These are phyloP conservation scores for Triangularia setosa DNA, from an alignment of 2,329 filamentous ascomycete genomes.

Conservation along the genomic window DNA sequence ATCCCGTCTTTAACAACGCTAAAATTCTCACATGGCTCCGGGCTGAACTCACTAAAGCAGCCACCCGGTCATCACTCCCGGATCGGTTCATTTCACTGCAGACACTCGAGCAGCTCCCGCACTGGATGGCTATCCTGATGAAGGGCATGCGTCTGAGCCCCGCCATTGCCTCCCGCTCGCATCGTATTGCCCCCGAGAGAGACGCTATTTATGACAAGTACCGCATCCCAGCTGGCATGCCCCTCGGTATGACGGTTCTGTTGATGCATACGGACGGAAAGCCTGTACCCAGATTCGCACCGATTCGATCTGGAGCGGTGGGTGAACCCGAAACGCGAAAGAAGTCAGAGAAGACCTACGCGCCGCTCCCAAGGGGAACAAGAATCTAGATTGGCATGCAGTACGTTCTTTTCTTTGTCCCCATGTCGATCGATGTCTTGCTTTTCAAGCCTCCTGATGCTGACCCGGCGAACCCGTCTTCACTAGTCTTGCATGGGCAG, in stretches of 20 bases:
- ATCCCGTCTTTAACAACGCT: slow-evolving; percentile 34
- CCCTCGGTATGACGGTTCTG: slow-evolving; percentile 27
- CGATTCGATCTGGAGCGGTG: slow-evolving; percentile 31
- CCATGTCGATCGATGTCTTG: no score
- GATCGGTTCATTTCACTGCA: slow-evolving; percentile 14
- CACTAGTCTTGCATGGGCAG: slow-evolving; percentile 24
- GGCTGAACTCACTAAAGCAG: slow-evolving; percentile 30
- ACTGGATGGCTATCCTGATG: slow-evolving; percentile 41
- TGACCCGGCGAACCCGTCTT: background rate
- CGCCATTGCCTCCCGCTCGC: slow-evolving; percentile 36
- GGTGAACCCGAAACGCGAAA: slow-evolving; percentile 18
- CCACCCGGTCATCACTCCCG: background rate
- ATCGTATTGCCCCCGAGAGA: slow-evolving; percentile 35
- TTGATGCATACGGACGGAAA: slow-evolving; percentile 26
- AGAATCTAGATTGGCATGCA: slow-evolving; percentile 28
- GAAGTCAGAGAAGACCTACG: slow-evolving; percentile 22
- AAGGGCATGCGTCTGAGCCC: slow-evolving; percentile 45
- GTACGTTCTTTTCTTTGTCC: slow-evolving; percentile 19
- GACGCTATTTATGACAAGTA: slow-evolving; percentile 24
- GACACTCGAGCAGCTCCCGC: slow-evolving; percentile 34
- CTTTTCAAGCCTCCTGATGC: no score
- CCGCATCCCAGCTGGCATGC: slow-evolving; percentile 27
- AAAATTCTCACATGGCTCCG: slow-evolving; percentile 29
- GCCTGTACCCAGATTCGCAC: slow-evolving; percentile 17
- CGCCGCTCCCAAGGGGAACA: slow-evolving; percentile 26